Percentiles rank a stretch among this genome's conserved stretches.
These are phyloP conservation scores for Wallacemonas sp. DNA, from an alignment of 208 protist genomes.

Conservation along the genomic window DNA sequence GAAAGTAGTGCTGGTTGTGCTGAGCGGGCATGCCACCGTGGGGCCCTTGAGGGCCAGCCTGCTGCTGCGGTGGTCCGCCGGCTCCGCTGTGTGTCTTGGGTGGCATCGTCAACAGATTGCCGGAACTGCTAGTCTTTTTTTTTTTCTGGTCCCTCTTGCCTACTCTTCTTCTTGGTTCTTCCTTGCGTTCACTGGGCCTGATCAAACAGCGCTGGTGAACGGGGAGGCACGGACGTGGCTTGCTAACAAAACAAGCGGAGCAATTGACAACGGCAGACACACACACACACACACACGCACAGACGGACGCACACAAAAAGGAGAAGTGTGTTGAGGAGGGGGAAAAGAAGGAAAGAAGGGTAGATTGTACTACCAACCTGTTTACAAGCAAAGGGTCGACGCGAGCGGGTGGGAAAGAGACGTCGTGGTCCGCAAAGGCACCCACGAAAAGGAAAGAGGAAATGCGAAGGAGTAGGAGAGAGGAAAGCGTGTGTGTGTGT, in stretches of 20 bases:
- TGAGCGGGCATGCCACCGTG: neutral
- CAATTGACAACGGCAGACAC: neutral
- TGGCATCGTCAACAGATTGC: neutral
- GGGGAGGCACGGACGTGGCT: no score
- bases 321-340: neutral
- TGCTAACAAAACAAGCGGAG: no score
- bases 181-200: neutral
- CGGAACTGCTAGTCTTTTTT: neutral
- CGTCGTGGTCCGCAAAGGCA: no score
- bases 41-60: neutral
- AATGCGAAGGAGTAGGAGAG: no score
- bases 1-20: neutral
- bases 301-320: neutral
- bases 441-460: no score
- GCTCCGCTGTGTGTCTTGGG: slow-evolving; percentile 1
- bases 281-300: neutral
- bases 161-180: slow-evolving; percentile 6
- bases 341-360: slow-evolving; percentile 6
- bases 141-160: neutral
- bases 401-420: no score
- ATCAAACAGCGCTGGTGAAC: no score
- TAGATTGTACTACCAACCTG: neutral
- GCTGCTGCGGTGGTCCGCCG: neutral
- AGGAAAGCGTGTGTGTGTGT: neutral
- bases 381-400: no score